Base-by-base conservation (phyloP, 768 basidiomycete genomes). In the Lepiota venenata region DNA sequence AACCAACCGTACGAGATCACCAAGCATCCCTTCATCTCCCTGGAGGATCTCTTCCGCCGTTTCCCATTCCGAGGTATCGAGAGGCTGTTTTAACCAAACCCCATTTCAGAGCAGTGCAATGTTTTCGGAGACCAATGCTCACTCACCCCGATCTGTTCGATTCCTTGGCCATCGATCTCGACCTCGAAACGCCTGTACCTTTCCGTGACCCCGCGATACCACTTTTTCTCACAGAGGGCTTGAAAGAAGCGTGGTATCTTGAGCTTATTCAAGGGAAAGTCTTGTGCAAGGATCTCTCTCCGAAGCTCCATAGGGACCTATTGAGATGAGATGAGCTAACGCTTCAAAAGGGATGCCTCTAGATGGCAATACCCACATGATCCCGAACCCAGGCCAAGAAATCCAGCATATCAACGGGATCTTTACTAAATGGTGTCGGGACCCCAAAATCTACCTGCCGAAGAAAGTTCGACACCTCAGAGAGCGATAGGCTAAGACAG, bases 261-360 rank as follows among this genome's bases (percentile, higher is more conserved):
- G 8, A 50, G 12, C 22, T 14, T 29, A 2, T 5, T 15, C 8
- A 40, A 15, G 20, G 16, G 38, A 40, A 50, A 41, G 2, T 41
- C 38, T 20, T 35, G 49, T 18, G 32, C 9, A 8, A 50, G 14
- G 10, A 50, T 25, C 18, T 50, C 25, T 22, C 27, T 50, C 27
- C 49, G 49, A 29, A 50, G 49, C 9, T 50, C 49, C 3, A 50
- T 27, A 12, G 49, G 49, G n/a, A 39, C 18, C 49, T 50, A 4
- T 14, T 12, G 2, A 25, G 14, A 50, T 22, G 21, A 25, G 32
- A 4, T 16, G n/a, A 27, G 37, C 20, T 8, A 18, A 40, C 16
- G 41, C 20, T 5, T 27, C n/a, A 7, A 15, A 2, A 5, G 25
- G 25, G 5, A 25, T 25, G 25, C 2, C 25, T 25, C 25, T 5